phyloP scores from a whole-genome alignment of 2,329 filamentous ascomycete species.

The Harringtonia lauricola region DNA sequence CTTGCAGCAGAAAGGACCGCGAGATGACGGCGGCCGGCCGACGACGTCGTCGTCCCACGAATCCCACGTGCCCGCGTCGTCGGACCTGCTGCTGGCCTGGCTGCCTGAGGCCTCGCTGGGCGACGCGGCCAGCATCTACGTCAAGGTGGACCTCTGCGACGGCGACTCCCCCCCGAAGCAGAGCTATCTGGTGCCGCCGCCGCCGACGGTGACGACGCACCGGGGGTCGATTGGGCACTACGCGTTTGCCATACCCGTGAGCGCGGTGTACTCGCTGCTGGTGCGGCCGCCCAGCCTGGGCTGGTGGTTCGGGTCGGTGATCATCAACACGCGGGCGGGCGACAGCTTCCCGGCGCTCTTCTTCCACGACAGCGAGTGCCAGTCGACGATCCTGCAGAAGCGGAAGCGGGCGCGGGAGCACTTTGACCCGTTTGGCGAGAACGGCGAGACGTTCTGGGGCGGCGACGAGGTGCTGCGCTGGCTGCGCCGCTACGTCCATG shows the following conservation, averaged over 20 bases:
- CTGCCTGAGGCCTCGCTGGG: slow-evolving; percentile 81
- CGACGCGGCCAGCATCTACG: slow-evolving; percentile 77
- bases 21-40: slow-evolving; percentile 23
- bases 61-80: slow-evolving; percentile 36
- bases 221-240: slow-evolving; percentile 64
- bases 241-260: slow-evolving; percentile 83
- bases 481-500: slow-evolving; percentile 71
- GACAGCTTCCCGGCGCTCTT: slow-evolving; percentile 94
- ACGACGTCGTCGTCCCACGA: slow-evolving; percentile 31
- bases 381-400: slow-evolving; percentile 89
- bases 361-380: slow-evolving; percentile 95
- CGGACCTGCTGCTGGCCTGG: slow-evolving; percentile 83
- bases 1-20: slow-evolving; percentile 68
- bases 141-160: slow-evolving; percentile 87
- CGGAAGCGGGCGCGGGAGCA: slow-evolving; percentile 73
- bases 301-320: slow-evolving; percentile 96
- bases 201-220: slow-evolving; percentile 74
- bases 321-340: slow-evolving; percentile 83
- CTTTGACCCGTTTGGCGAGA: slow-evolving; percentile 83
- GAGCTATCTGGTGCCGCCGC: slow-evolving; percentile 82
- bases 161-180: slow-evolving; percentile 71
- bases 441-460: slow-evolving; percentile 90
- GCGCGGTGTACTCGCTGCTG: slow-evolving; percentile 80
- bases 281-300: slow-evolving; percentile 86
- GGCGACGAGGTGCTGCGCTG: slow-evolving; percentile 91